These are phyloP conservation scores for Carex kokanica DNA, from an alignment of 176 grass and related monocot species.

Conservation along the genomic window DNA sequence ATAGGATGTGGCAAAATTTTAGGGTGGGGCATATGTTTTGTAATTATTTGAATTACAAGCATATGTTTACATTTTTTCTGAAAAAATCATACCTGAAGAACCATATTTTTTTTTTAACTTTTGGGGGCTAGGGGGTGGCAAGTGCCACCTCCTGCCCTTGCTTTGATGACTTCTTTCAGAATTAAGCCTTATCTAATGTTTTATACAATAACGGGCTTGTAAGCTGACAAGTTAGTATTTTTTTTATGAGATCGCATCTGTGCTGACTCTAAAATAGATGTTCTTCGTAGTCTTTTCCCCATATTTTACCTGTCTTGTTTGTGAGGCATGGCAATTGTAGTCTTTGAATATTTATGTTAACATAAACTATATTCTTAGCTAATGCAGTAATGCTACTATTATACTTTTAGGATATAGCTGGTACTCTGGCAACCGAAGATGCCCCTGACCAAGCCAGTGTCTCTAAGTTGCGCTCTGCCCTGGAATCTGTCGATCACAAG, in stretches of 20 bases:
- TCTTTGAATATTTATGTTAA: background rate
- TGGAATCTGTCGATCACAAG: constrained; percentile 96
- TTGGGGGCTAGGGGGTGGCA: no score
- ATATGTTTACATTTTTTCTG: no score
- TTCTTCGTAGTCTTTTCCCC: background rate
- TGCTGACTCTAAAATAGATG: background rate
- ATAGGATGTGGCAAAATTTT: no score
- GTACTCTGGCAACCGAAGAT: constrained; percentile 84
- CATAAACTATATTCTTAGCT: background rate
- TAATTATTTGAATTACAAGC: no score
- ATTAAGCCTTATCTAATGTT: background rate
- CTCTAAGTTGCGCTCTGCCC: constrained; percentile 84
- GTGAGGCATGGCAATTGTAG: background rate
- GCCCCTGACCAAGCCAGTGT: constrained; percentile 68
- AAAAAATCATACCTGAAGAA: no score
- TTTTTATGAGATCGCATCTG: background rate
- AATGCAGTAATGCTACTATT: background rate
- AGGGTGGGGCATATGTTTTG: no score
- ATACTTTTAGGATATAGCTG: constrained; percentile 83
- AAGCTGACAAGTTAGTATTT: background rate
- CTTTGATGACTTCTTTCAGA: background rate
- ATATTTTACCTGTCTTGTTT: background rate
- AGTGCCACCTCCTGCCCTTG: no score
- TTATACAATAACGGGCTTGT: background rate
- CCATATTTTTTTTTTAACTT: no score